Conservation (phyloP, 805 yeast genomes). For the Candida awuae region DNA sequence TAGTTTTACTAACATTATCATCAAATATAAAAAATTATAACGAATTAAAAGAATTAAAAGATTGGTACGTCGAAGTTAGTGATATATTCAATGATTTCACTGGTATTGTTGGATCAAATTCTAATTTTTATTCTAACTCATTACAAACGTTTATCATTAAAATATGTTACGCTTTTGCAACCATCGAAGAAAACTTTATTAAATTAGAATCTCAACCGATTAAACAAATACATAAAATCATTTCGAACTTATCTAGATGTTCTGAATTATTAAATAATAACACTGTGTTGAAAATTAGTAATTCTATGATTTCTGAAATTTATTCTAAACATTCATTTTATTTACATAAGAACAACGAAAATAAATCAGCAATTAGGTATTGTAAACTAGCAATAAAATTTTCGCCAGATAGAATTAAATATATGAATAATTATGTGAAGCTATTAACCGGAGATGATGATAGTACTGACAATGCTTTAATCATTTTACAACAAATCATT, state of each 20-base stretch:
- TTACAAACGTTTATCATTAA: conserved; percentile 18
- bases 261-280: conserved; percentile 9
- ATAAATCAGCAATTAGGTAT: conserved; percentile 36
- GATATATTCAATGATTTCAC: conserved; percentile 10
- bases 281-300: conserved; percentile 2
- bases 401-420: conserved; percentile 47
- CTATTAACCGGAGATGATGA: conserved; percentile 57
- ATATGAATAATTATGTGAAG: conserved; percentile 62
- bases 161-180: conserved; percentile 20
- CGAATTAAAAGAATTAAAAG: conserved; percentile 14
- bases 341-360: conserved; percentile 36
- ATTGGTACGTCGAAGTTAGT: conserved; percentile 15
- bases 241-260: conserved; percentile 8
- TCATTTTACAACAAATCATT: conserved; percentile 48
- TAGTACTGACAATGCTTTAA: conserved; percentile 23
- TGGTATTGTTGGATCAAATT: conserved; percentile 5
- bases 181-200: conserved; percentile 16
- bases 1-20: conserved; percentile 15
- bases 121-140: conserved; percentile 17
- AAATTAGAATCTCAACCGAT: conserved; percentile 4
- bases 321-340: conserved; percentile 41
- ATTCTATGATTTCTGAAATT: conserved; percentile 17
- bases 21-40: conserved; percentile 5
- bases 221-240: conserved; percentile 1
- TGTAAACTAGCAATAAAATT: conserved; percentile 41